Conservation (phyloP, 768 basidiomycete genomes). For the Rossbeevera mucosa region DNA sequence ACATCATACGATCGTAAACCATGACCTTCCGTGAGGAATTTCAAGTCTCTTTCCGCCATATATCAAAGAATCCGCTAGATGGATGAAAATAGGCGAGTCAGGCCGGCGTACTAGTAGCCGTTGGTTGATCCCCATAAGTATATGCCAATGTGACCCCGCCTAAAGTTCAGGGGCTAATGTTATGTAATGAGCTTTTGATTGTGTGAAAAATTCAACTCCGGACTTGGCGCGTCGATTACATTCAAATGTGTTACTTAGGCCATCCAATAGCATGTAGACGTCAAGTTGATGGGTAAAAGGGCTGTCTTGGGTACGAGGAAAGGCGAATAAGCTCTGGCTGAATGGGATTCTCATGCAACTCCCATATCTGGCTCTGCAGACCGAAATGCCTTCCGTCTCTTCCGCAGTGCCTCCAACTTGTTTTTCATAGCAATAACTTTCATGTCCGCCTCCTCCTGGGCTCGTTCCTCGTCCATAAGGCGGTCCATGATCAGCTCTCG, state of each 20-base stretch:
- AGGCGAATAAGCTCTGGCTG: not conserved
- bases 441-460: slow-evolving; percentile 39
- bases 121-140: no score
- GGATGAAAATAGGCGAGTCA: no score
- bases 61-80: not conserved
- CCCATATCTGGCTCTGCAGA: not conserved
- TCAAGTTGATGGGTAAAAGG: not conserved
- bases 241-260: no score
- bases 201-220: no score
- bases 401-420: slow-evolving; percentile 55
- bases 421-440: slow-evolving; percentile 45
- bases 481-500: slow-evolving; percentile 84
- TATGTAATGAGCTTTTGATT: no score
- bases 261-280: no score
- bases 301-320: not conserved
- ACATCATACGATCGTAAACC: no score
- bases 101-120: no score
- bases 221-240: no score
- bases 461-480: slow-evolving; percentile 76
- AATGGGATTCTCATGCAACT: not conserved
- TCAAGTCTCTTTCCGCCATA: not conserved
- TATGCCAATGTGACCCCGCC: no score
- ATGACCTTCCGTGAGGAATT: not conserved
- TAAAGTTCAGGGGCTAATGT: no score
- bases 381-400: slow-evolving; percentile 35